Evolutionary conservation across 163 green algal species (phyloP).

Genomic region (Scenedesmus sp.): DNA sequence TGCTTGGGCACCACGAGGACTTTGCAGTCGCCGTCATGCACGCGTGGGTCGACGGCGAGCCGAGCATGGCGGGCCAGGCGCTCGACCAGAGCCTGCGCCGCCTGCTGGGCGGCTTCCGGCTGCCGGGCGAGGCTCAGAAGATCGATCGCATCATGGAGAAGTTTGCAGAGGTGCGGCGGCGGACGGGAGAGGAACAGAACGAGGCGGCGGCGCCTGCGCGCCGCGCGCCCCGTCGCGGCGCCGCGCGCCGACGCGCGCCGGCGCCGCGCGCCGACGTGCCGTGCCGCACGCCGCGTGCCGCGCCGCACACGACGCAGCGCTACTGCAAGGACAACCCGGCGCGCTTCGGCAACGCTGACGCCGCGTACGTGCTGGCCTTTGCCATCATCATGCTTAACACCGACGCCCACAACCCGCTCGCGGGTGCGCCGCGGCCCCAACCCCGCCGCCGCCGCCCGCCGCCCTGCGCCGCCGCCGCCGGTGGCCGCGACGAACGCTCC

Average conservation of each 20-base stretch:
- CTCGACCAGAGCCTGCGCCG: slow-evolving; percentile 90
- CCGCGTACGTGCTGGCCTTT: slow-evolving; percentile 97
- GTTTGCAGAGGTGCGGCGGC: slow-evolving; percentile 45
- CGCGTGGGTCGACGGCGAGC: slow-evolving; percentile 66
- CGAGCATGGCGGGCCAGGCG: slow-evolving; percentile 51
- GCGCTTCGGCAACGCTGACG: slow-evolving; percentile 84
- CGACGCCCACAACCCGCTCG: slow-evolving; percentile 97
- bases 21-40: slow-evolving; percentile 75
- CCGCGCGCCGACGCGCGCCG: too few species aligned
- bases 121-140: slow-evolving; percentile 98
- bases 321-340: slow-evolving; percentile 82
- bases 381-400: slow-evolving; percentile 99
- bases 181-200: not conserved
- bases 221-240: too few species aligned
- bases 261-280: too few species aligned
- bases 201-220: too few species aligned
- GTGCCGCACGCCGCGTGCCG: not conserved
- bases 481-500: too few species aligned
- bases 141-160: slow-evolving; percentile 99
- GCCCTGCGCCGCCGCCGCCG: too few species aligned
- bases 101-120: slow-evolving; percentile 89
- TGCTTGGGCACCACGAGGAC: slow-evolving; percentile 91
- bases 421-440: too few species aligned
- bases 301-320: slow-evolving; percentile 40
- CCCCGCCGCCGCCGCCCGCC: too few species aligned